Evolutionary conservation across 306 rosid genomes (phyloP).

Genomic region (Inga oerstediana): DNA sequence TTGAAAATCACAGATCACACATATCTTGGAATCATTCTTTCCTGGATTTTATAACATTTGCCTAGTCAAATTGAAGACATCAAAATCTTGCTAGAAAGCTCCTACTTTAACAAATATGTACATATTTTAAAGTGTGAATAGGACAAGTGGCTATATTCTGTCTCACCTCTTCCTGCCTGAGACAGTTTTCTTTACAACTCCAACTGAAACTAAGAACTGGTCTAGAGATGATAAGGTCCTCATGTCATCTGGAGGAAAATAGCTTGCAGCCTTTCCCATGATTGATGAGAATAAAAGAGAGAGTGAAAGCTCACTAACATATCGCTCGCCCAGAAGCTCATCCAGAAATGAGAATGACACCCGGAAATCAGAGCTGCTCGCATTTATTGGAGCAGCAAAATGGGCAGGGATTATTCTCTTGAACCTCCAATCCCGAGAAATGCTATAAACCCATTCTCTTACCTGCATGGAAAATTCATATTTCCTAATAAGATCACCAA

Average conservation of each 20-base stretch:
- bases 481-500: conserved; percentile 15
- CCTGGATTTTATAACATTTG: conserved; percentile 23
- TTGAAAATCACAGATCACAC: neutral
- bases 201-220: conserved; percentile 82
- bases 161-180: conserved; percentile 70
- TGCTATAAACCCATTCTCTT: conserved; percentile 89
- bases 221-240: conserved; percentile 91
- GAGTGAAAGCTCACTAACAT: conserved; percentile 58
- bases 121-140: conserved; percentile 11
- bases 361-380: conserved; percentile 65
- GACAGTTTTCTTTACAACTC: conserved; percentile 91
- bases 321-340: conserved; percentile 74
- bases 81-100: conserved; percentile 33
- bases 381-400: conserved; percentile 87
- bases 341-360: conserved; percentile 88
- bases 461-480: conserved; percentile 52
- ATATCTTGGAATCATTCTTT: neutral
- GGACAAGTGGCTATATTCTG: conserved; percentile 6
- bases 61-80: conserved; percentile 24
- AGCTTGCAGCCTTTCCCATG: conserved; percentile 91
- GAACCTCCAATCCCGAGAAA: conserved; percentile 79
- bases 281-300: conserved; percentile 73
- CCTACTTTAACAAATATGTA: conserved; percentile 38
- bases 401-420: conserved; percentile 92
- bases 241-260: conserved; percentile 97